phyloP scores from a whole-genome alignment of 176 grass and related monocot species.

The Avena insularis region DNA sequence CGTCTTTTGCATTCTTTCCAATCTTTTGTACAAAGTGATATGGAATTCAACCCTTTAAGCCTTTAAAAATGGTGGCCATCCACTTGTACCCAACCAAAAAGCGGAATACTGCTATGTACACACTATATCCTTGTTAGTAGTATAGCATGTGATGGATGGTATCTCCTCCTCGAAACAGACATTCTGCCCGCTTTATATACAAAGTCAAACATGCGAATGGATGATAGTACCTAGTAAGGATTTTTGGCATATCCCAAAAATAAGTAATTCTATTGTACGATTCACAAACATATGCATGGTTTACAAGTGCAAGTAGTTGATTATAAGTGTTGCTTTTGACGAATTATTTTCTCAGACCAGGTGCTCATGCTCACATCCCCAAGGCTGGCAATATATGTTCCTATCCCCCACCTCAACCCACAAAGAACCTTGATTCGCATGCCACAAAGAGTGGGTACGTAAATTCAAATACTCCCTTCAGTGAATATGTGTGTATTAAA shows the following conservation, averaged over 20 bases:
- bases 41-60: constrained; percentile 55
- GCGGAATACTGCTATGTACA: neutral
- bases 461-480: no score
- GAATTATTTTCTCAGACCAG: neutral
- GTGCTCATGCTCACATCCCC: neutral
- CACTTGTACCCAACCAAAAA: neutral
- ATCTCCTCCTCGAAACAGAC: no score
- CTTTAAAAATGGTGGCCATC: constrained; percentile 38
- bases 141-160: neutral
- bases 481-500: neutral
- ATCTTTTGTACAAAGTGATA: constrained; percentile 34
- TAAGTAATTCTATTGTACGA: neutral
- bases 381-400: neutral
- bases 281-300: neutral
- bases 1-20: constrained; percentile 41
- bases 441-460: neutral
- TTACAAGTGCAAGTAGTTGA: no score
- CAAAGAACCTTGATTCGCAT: neutral
- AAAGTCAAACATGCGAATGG: no score
- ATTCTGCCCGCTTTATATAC: no score
- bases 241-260: neutral
- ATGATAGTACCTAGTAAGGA: neutral
- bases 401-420: neutral
- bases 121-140: neutral
- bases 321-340: neutral